Evolutionary conservation across 768 basidiomycete genomes (phyloP).

Genomic region (Tulasnella sp.): DNA sequence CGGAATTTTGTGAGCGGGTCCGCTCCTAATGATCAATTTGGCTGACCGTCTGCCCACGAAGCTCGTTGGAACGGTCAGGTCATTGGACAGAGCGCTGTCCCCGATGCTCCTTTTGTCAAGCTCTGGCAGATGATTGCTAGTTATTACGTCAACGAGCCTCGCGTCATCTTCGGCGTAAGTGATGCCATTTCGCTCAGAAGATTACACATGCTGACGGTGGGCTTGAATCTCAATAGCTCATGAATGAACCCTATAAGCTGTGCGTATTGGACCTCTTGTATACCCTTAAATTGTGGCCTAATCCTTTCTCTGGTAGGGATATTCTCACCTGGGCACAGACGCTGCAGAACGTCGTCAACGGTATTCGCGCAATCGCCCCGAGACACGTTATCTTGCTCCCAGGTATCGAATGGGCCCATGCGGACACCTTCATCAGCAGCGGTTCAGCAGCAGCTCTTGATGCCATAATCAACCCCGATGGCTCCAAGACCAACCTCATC

Average conservation of each 20-base stretch:
- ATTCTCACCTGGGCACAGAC: conserved; percentile 42
- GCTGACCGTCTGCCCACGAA: not conserved
- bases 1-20: not conserved
- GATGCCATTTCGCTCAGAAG: not conserved
- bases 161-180: conserved; percentile 33
- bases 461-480: conserved; percentile 45
- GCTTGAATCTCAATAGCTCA: conserved; percentile 34
- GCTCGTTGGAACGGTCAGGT: conserved; percentile 18
- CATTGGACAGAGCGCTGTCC: conserved; percentile 8
- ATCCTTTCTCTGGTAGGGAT: conserved; percentile 36
- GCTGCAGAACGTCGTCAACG: conserved; percentile 44
- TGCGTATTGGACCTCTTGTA: conserved; percentile 26
- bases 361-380: conserved; percentile 45
- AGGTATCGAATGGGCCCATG: conserved; percentile 44
- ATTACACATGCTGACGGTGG: not conserved
- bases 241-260: conserved; percentile 52
- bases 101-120: not conserved
- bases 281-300: not conserved
- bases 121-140: not conserved
- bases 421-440: conserved; percentile 40
- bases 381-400: conserved; percentile 47
- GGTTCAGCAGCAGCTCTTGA: conserved; percentile 44
- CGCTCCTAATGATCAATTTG: too few species aligned
- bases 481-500: conserved; percentile 42
- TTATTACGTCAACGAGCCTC: conserved; percentile 8